Evolutionary conservation across 768 basidiomycete genomes (phyloP).

Genomic region (Russula abietina): DNA sequence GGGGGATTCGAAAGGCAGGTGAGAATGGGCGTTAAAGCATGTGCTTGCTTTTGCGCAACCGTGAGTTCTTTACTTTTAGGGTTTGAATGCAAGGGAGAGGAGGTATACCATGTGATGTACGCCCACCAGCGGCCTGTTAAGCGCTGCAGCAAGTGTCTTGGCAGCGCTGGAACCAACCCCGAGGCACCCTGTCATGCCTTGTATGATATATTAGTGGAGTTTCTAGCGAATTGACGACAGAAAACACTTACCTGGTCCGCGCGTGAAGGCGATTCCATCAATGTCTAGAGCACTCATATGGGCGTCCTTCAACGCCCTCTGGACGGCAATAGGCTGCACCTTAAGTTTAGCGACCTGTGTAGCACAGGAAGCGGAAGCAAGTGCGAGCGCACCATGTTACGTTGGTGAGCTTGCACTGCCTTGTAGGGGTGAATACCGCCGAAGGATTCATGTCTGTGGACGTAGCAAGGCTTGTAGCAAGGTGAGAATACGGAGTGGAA

Average conservation of each 20-base stretch:
- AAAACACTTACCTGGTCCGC: constrained; percentile 61
- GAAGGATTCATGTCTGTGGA: constrained; percentile 46
- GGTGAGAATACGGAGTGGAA: not conserved
- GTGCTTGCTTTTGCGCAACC: constrained; percentile 66
- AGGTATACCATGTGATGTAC: constrained; percentile 88
- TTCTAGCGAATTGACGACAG: too few species aligned
- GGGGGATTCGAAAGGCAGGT: constrained; percentile 36
- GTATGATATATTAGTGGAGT: not conserved
- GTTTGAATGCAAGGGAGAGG: not conserved
- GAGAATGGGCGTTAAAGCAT: constrained; percentile 42
- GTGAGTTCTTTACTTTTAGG: constrained; percentile 8
- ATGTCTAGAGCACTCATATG: constrained; percentile 52
- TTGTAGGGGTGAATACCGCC: constrained; percentile 76
- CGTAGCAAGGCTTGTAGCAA: not conserved
- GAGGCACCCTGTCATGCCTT: constrained; percentile 77
- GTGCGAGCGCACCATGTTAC: constrained; percentile 53
- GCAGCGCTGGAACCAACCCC: constrained; percentile 75
- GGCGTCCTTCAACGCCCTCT: constrained; percentile 61
- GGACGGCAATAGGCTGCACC: constrained; percentile 65
- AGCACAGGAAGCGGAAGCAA: constrained; percentile 1
- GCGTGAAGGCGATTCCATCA: constrained; percentile 86
- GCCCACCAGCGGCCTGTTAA: constrained; percentile 75
- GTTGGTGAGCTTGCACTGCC: constrained; percentile 74
- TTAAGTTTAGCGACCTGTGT: not conserved
- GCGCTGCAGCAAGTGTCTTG: constrained; percentile 75